These are phyloP conservation scores for Talaromyces thailandensis DNA, from an alignment of 495 filamentous ascomycete species.

Conservation along the genomic window DNA sequence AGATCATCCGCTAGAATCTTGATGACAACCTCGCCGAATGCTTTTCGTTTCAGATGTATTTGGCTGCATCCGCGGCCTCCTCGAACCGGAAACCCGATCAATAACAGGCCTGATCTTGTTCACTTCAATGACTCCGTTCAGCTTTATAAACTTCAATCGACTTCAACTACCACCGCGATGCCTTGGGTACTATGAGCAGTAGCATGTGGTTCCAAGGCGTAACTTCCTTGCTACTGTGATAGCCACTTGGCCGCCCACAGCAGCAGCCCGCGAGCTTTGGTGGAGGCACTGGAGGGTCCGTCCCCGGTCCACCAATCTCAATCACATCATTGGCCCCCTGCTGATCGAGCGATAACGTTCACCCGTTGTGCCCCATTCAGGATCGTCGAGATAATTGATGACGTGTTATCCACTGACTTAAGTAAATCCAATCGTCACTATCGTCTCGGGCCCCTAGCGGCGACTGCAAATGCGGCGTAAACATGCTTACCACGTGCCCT, in stretches of 20 bases:
- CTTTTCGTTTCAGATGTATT: constrained; percentile 48
- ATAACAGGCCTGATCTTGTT: constrained; percentile 48
- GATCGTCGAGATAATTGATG: constrained; percentile 52
- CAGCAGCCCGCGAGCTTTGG: constrained; percentile 24
- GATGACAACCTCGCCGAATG: constrained; percentile 60
- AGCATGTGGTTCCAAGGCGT: background rate
- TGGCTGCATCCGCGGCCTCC: constrained; percentile 35
- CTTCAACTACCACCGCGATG: constrained; percentile 40
- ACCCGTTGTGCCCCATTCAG: constrained; percentile 53
- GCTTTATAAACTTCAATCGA: constrained; percentile 42
- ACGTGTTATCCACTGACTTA: constrained; percentile 30
- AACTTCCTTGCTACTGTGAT: constrained; percentile 19
- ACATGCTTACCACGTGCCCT: constrained; percentile 66
- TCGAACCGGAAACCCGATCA: constrained; percentile 47
- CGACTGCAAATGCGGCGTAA: constrained; percentile 62
- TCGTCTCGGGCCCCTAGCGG: constrained; percentile 60
- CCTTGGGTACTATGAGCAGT: constrained; percentile 25
- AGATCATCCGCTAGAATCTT: constrained; percentile 31
- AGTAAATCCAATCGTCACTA: constrained; percentile 58
- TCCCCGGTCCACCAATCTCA: constrained; percentile 41
- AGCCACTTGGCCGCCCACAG: constrained; percentile 31
- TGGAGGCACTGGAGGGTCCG: too few relatives aligned
- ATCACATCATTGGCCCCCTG: constrained; percentile 49
- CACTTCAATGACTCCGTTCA: constrained; percentile 44
- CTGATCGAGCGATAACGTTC: constrained; percentile 36